Base-by-base conservation (phyloP, 768 basidiomycete genomes). In the Pisolithus tinctorius region DNA sequence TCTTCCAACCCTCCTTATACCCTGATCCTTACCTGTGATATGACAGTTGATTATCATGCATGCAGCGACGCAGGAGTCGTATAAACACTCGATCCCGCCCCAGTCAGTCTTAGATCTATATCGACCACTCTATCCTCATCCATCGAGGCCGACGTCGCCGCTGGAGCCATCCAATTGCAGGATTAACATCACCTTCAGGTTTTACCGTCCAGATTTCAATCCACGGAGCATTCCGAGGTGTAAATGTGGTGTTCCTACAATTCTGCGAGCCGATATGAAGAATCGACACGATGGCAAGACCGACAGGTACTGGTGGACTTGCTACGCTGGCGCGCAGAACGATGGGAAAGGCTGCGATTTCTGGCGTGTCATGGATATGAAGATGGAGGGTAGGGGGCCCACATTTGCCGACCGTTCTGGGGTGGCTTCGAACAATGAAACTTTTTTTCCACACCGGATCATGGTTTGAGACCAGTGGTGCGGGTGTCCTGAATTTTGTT, bases 161-260 rank as follows among this genome's bases (percentile, higher is more conserved):
- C 58, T 58, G 2, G 75, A 79, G 45, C 71, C 79, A 1, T 82
- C 78, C 8, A 88, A 80, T 55, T 82, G 76, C 56, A 80, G 88
- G 25, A 89, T 92, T 60, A 92, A 92, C 58, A 83, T 92, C 51
- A 92, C 89, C 0, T 92, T 92, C 63, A 77, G 90, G 14, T 92
- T 92, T 62, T 92, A 84, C 57, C 78, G 90, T 49, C 90, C 90
- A 6, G 89, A 92, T 67, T 92, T 86, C 63, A 71, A 73, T 23
- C 78, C 89, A 4, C 61, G 70, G 23, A 80, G 69, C 37, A 88
- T 79, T 1, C 89, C 89, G 1, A 74, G 74, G 41, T 92, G 90
- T 60, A 79, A 82, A 58, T 92, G 89, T 60, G 79, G 75, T 13
- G 70, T 86, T 20, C 86, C 88, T 1, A 82, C 79, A 9, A 78